Evolutionary conservation across 78 protist genomes (phyloP).

Genomic region (Blattamonas nauphoetae): DNA sequence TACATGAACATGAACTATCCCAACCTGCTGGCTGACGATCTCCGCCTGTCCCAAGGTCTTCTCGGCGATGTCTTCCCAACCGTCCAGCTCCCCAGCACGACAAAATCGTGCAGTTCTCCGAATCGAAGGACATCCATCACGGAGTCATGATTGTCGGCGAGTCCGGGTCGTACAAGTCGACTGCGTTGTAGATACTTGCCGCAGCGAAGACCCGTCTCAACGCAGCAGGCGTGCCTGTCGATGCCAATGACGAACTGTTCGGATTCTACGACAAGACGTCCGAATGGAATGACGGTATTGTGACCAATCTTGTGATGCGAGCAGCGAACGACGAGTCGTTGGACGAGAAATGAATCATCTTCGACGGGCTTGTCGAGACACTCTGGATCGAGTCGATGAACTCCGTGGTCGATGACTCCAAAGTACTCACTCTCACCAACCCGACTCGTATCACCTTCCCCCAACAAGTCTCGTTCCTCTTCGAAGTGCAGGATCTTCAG

Average conservation of each 20-base stretch:
- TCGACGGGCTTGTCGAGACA: slow-evolving; percentile 71
- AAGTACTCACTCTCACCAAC: slow-evolving; percentile 61
- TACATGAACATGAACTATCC: slow-evolving; percentile 53
- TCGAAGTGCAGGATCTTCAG: slow-evolving; percentile 65
- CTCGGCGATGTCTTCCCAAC: slow-evolving; percentile 60
- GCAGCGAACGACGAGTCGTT: slow-evolving; percentile 35
- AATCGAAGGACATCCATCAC: slow-evolving; percentile 63
- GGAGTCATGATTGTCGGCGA: slow-evolving; percentile 74
- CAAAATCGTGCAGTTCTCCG: slow-evolving; percentile 58
- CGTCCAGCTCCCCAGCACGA: slow-evolving; percentile 26
- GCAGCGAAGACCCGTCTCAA: slow-evolving; percentile 27
- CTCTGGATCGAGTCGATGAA: slow-evolving; percentile 77
- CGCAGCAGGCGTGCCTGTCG: neutral
- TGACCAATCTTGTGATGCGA: slow-evolving; percentile 20
- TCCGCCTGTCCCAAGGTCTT: slow-evolving; percentile 44
- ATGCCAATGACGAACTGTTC: slow-evolving; percentile 44
- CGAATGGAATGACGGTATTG: slow-evolving; percentile 69
- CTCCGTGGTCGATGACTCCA: slow-evolving; percentile 70
- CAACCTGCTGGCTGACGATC: slow-evolving; percentile 52
- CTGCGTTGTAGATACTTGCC: slow-evolving; percentile 43
- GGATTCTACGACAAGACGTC: slow-evolving; percentile 47
- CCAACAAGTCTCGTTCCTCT: slow-evolving; percentile 46
- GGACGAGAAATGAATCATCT: slow-evolving; percentile 50
- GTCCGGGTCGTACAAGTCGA: slow-evolving; percentile 59
- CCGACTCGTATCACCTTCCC: slow-evolving; percentile 63